These are phyloP conservation scores for Sungouiella blattae DNA, from an alignment of 805 yeast species.

Conservation along the genomic window DNA sequence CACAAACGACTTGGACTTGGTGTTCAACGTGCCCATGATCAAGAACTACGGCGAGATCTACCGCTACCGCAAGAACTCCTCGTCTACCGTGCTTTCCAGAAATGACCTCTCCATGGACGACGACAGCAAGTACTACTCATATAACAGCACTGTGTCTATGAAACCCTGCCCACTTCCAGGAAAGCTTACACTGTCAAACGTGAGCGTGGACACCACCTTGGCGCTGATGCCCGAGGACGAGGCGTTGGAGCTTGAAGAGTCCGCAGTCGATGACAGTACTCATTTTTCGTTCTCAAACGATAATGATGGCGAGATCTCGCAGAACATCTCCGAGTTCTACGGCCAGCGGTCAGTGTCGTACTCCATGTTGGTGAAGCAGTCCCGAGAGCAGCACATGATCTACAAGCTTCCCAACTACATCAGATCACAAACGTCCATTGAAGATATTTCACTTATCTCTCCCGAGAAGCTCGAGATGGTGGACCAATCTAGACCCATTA, in stretches of 20 bases:
- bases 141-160: slow-evolving; percentile 12
- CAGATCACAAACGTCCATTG: slow-evolving; percentile 32
- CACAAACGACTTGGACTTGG: slow-evolving; percentile 35
- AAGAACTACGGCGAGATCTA: slow-evolving; percentile 33
- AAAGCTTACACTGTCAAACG: slow-evolving; percentile 10
- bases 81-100: slow-evolving; percentile 20
- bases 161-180: slow-evolving; percentile 19
- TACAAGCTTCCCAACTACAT: slow-evolving; percentile 38
- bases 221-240: slow-evolving; percentile 5
- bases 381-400: slow-evolving; percentile 31
- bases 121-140: slow-evolving; percentile 20
- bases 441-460: slow-evolving; percentile 43
- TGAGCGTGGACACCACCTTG: slow-evolving; percentile 5
- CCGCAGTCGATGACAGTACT: not conserved
- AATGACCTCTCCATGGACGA: slow-evolving; percentile 24
- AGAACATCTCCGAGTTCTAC: slow-evolving; percentile 36
- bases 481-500: slow-evolving; percentile 64
- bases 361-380: slow-evolving; percentile 27
- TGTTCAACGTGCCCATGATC: slow-evolving; percentile 43
- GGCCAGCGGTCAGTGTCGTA: slow-evolving; percentile 32
- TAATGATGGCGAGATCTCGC: slow-evolving; percentile 33
- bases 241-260: slow-evolving; percentile 2
- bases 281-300: slow-evolving; percentile 11
- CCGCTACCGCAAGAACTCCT: slow-evolving; percentile 12
- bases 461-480: slow-evolving; percentile 53